These are phyloP conservation scores for Garcia nutans DNA, from an alignment of 345 rosid species.

Conservation along the genomic window DNA sequence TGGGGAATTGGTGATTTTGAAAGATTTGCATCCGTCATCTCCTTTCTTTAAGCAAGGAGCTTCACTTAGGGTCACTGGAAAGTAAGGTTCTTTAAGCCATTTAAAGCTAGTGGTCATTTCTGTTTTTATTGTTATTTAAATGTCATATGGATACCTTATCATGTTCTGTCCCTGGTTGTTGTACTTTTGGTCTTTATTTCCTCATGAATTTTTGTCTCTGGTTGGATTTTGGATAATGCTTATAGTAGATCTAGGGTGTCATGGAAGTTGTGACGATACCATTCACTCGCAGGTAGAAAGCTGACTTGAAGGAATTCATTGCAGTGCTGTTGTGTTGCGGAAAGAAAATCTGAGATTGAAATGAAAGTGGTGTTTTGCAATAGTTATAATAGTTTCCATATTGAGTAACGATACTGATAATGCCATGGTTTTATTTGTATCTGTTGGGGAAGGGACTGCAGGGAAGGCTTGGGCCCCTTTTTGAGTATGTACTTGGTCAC, in stretches of 20 bases:
- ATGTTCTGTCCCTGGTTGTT: background rate
- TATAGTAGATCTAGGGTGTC: background rate
- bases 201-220: background rate
- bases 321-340: background rate
- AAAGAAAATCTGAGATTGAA: background rate
- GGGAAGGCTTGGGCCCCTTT: background rate
- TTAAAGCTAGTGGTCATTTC: background rate
- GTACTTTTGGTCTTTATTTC: background rate
- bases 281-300: background rate
- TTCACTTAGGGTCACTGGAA: constrained; percentile 68
- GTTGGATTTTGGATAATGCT: background rate
- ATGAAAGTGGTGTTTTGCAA: background rate
- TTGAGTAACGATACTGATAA: background rate
- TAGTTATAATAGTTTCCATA: background rate
- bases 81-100: constrained; percentile 34
- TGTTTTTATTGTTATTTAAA: background rate
- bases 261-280: background rate
- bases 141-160: background rate
- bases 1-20: constrained; percentile 50
- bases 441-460: background rate
- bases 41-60: constrained; percentile 52
- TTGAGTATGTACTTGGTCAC: too few relatives aligned
- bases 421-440: background rate
- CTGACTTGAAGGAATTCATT: background rate
- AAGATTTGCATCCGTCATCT: constrained; percentile 57